These are phyloP conservation scores for Arthrobotrys megalospora DNA, from an alignment of 2,329 filamentous ascomycete genomes.

Conservation along the genomic window DNA sequence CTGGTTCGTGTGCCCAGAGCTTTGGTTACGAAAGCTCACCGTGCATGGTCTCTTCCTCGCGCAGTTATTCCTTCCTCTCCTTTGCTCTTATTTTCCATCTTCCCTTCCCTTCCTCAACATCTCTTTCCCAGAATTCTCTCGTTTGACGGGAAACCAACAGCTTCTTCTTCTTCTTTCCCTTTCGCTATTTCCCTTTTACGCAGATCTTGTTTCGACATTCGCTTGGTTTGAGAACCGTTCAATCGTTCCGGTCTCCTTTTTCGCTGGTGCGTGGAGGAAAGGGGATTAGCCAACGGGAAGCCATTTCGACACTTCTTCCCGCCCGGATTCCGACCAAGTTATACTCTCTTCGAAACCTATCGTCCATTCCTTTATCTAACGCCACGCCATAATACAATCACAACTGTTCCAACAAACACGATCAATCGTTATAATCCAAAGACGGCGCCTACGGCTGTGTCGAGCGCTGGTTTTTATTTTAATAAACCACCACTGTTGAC, in stretches of 20 bases:
- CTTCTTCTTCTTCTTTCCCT: constrained; percentile 37
- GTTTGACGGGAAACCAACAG: constrained; percentile 57
- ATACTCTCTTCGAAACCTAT: constrained; percentile 53
- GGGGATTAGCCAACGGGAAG: constrained; percentile 42
- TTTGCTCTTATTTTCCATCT: constrained; percentile 58
- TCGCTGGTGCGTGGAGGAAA: constrained; percentile 59
- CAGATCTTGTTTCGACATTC: constrained; percentile 61
- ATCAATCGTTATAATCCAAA: constrained; percentile 48
- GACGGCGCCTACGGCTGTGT: constrained; percentile 46
- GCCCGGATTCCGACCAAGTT: constrained; percentile 51
- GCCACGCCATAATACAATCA: neutral
- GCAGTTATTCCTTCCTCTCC: constrained; percentile 25
- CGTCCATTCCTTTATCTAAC: constrained; percentile 53
- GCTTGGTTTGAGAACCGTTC: constrained; percentile 43
- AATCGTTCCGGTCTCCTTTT: constrained; percentile 58
- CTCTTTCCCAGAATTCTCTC: constrained; percentile 58
- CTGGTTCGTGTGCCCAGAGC: constrained; percentile 51
- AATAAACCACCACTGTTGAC: constrained; percentile 2
- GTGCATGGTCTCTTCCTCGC: constrained; percentile 10
- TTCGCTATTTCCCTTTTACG: constrained; percentile 36
- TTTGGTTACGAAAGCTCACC: constrained; percentile 47
- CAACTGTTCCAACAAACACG: constrained; percentile 13
- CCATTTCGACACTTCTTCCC: constrained; percentile 29
- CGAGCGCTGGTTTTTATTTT: constrained; percentile 17
- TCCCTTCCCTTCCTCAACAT: constrained; percentile 51